These are phyloP conservation scores for Syncephalastrum racemosum DNA, from an alignment of 371 early-diverging fungal species.

Conservation along the genomic window DNA sequence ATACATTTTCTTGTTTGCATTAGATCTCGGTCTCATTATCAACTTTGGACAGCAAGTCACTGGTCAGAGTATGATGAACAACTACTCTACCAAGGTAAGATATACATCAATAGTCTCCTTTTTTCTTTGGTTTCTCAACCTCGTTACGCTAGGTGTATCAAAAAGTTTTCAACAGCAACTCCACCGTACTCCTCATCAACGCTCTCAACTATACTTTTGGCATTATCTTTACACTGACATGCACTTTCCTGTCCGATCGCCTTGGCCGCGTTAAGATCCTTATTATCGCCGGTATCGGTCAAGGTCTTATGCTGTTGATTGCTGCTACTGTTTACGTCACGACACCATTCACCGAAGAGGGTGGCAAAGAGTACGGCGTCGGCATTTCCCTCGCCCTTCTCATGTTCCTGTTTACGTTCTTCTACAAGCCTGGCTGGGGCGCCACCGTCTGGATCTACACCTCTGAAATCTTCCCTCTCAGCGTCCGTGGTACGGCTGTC, in stretches of 20 bases:
- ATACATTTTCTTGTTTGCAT: conserved; percentile 1
- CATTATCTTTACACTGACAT: conserved; percentile 29
- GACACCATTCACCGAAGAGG: conserved; percentile 14
- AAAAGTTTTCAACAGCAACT: conserved; percentile 19
- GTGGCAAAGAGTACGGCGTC: conserved; percentile 12
- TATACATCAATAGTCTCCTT: too few relatives aligned
- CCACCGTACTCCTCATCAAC: conserved; percentile 27
- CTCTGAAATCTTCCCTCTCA: conserved; percentile 78
- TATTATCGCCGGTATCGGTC: conserved; percentile 22
- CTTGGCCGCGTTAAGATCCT: conserved; percentile 24
- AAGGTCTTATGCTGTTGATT: conserved; percentile 23
- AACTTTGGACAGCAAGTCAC: conserved; percentile 36
- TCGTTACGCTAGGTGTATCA: conserved; percentile 12
- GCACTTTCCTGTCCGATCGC: conserved; percentile 26
- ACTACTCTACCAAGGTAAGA: conserved; percentile 20
- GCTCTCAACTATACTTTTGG: conserved; percentile 30
- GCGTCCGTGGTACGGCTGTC: conserved; percentile 72
- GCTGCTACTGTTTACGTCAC: conserved; percentile 27
- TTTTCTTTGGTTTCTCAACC: too few relatives aligned
- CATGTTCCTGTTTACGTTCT: conserved; percentile 31
- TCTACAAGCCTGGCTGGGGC: conserved; percentile 68
- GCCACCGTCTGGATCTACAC: conserved; percentile 90
- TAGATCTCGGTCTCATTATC: conserved; percentile 22
- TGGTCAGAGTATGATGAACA: conserved; percentile 36
- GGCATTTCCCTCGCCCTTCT: conserved; percentile 23